These are phyloP conservation scores for Aspergillus homomorphus DNA, from an alignment of 495 filamentous ascomycete genomes.

Conservation along the genomic window DNA sequence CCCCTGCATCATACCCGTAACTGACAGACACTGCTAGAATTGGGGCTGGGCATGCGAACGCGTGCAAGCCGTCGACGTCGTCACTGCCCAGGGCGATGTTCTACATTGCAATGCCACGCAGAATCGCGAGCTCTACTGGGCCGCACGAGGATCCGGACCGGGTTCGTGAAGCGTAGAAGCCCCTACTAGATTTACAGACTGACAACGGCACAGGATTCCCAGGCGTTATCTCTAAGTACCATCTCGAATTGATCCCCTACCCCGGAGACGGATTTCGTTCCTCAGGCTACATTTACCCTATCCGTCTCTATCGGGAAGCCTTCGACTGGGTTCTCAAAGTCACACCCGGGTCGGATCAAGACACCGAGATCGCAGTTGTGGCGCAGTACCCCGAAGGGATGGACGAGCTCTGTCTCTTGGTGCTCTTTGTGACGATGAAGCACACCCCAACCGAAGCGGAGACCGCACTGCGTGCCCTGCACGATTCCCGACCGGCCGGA, in stretches of 20 bases:
- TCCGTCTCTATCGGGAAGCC: constrained; percentile 35
- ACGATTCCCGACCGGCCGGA: constrained; percentile 34
- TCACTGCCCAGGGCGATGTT: constrained; percentile 41
- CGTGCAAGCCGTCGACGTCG: constrained; percentile 46
- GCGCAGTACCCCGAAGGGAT: constrained; percentile 25
- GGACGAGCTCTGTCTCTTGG: constrained; percentile 31
- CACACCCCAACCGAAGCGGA: constrained; percentile 28
- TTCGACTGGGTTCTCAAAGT: constrained; percentile 44
- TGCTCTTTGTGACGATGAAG: constrained; percentile 43
- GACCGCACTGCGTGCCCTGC: constrained; percentile 29
- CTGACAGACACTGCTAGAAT: constrained; percentile 25
- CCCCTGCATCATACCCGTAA: too few relatives aligned
- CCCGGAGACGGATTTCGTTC: constrained; percentile 31
- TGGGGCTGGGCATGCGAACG: constrained; percentile 57
- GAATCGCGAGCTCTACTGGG: constrained; percentile 50
- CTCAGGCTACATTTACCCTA: constrained; percentile 44
- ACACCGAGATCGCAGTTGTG: constrained; percentile 44
- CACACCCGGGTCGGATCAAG: constrained; percentile 32
- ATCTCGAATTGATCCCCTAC: constrained; percentile 35
- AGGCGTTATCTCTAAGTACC: constrained; percentile 46
- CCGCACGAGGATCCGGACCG: constrained; percentile 50
- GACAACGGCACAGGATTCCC: constrained; percentile 36
- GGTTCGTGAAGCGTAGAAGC: constrained; percentile 12
- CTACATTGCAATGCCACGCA: constrained; percentile 38
- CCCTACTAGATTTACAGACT: not conserved